phyloP scores from a whole-genome alignment of 106 monocot genomes.

The Acorus gramineus region DNA sequence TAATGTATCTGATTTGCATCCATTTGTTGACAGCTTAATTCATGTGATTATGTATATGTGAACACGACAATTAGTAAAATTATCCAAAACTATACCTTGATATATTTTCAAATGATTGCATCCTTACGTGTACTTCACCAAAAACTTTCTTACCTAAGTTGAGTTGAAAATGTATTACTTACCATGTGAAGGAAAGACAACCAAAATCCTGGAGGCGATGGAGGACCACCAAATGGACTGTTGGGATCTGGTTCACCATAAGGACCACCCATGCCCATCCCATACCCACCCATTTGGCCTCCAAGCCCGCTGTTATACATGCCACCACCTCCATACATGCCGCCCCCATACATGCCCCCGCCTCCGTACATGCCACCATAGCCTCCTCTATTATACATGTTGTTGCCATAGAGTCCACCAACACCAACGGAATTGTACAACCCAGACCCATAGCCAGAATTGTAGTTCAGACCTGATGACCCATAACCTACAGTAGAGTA shows the following conservation, averaged over 20 bases:
- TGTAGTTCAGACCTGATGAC: slow-evolving; percentile 27
- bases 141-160: no score
- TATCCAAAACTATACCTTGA: no score
- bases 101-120: no score
- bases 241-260: slow-evolving; percentile 84
- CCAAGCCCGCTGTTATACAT: slow-evolving; percentile 48
- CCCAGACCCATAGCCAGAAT: slow-evolving; percentile 34
- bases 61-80: no score
- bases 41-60: no score
- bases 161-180: slow-evolving; percentile 10
- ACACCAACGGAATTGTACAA: slow-evolving; percentile 32
- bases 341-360: slow-evolving; percentile 22
- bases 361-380: slow-evolving; percentile 30
- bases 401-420: slow-evolving; percentile 58
- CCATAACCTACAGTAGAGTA: slow-evolving; percentile 39
- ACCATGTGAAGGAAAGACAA: slow-evolving; percentile 86
- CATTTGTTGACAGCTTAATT: no score
- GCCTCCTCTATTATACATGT: slow-evolving; percentile 35
- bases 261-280: slow-evolving; percentile 46
- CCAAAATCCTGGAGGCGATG: slow-evolving; percentile 85
- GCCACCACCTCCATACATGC: slow-evolving; percentile 20
- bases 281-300: slow-evolving; percentile 43
- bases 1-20: no score
- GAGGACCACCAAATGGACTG: slow-evolving; percentile 54
- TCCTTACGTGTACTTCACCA: no score